phyloP scores from a whole-genome alignment of 2,329 filamentous ascomycete genomes.

The Escovopsis sp. region DNA sequence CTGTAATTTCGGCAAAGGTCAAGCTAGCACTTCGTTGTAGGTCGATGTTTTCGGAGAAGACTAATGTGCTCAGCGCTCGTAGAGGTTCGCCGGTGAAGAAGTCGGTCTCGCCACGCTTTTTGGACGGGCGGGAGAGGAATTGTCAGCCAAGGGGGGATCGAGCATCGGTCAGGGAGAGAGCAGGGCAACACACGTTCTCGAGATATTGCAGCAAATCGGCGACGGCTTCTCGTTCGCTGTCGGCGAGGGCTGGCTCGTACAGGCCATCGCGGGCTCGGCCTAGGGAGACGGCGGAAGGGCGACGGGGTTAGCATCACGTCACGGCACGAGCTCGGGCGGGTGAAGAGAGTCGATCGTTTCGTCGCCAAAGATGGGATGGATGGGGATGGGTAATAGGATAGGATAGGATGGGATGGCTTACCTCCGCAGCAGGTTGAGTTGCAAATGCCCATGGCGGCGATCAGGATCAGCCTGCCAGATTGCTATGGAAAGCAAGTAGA shows the following conservation, averaged over 20 bases:
- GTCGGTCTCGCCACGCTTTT: slow-evolving; percentile 84
- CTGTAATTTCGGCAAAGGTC: slow-evolving; percentile 97
- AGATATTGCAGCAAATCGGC: slow-evolving; percentile 90
- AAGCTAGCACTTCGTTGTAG: slow-evolving; percentile 92
- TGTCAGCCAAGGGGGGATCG: slow-evolving; percentile 3
- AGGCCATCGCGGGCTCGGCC: slow-evolving; percentile 67
- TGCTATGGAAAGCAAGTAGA: neutral
- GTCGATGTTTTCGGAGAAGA: slow-evolving; percentile 98
- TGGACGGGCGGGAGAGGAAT: slow-evolving; percentile 9
- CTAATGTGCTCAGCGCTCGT: slow-evolving; percentile 82
- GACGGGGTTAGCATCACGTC: slow-evolving; percentile 2
- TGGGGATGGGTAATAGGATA: no score
- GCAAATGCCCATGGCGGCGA: slow-evolving; percentile 42
- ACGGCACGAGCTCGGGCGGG: neutral
- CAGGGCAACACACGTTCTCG: slow-evolving; percentile 59
- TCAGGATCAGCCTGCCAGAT: slow-evolving; percentile 1
- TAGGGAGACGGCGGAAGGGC: slow-evolving; percentile 15
- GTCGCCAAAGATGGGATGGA: no score
- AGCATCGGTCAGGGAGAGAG: neutral
- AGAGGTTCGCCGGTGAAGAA: slow-evolving; percentile 96
- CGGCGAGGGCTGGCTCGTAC: slow-evolving; percentile 78
- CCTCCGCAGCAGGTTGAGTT: slow-evolving; percentile 45
- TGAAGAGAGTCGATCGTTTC: neutral
- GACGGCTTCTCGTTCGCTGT: slow-evolving; percentile 93
- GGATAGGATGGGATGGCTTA: slow-evolving; percentile 7